Base-by-base conservation (phyloP, 2,329 filamentous ascomycete species). In the Torrubiellomyces zombiae region DNA sequence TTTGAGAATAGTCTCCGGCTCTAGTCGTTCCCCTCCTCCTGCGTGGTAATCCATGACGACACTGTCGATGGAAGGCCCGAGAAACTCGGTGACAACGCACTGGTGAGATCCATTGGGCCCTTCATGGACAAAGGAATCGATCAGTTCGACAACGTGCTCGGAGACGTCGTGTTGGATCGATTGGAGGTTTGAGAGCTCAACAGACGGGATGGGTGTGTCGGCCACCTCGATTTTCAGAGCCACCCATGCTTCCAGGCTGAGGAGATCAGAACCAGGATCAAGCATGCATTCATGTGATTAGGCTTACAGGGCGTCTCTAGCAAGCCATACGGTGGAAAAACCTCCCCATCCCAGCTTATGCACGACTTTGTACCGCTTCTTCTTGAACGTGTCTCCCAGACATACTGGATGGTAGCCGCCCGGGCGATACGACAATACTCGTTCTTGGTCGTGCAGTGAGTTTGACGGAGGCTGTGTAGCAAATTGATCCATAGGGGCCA, bases 281-380 rank as follows among this genome's bases (percentile, higher is more conserved):
- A 25, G 20, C 7, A 14, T 14, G 20, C 12, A 12, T 14, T 20
- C 24, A 20, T 18, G 24, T n/a, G n/a, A n/a, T n/a, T n/a, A n/a
- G n/a, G n/a, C n/a, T n/a, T n/a, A n/a, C n/a, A n/a, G n/a, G n/a
- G n/a, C 18, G 3, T 58, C 52, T 12, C 40, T 34, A 12, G 47
- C 53, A 23, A 58, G 45, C 56, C 53, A 60, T 18, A 58, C 53
- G 1, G 56, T 60, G 4, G 51, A 53, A 33, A 39, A 55, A 5
- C 46, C 45, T 18, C 56, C 54, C 27, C 38, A 50, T 22, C 55
- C 53, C 20, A 59, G 37, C 34, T 60, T 60, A 24, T 54, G 44
- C 17, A 51, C 31, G 16, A 58, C 33, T 22, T 43, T 39, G 31
- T 60, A 60, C 12, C 51, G 45, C 9, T 39, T 46, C 28, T 47